Evolutionary conservation across 805 yeast species (phyloP).

Genomic region (Metschnikowia gelsemii): DNA sequence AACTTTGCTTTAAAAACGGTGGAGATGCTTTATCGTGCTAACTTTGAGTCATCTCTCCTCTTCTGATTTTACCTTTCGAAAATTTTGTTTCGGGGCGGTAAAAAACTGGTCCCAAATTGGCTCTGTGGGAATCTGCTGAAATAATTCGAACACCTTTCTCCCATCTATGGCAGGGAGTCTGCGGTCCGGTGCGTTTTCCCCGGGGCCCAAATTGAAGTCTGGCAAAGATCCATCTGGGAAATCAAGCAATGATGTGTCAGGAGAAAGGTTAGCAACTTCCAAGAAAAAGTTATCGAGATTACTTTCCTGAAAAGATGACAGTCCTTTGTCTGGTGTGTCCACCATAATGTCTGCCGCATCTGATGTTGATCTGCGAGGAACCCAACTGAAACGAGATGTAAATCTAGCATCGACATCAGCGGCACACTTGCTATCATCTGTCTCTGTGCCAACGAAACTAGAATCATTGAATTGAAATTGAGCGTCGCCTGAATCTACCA

Average conservation of each 20-base stretch:
- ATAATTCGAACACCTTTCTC: constrained; percentile 55
- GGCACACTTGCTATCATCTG: background rate
- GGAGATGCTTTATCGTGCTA: background rate
- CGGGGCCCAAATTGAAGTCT: background rate
- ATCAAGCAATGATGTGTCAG: constrained; percentile 11
- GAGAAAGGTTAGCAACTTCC: constrained; percentile 41
- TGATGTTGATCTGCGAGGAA: background rate
- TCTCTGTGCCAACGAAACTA: background rate
- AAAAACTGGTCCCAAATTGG: constrained; percentile 70
- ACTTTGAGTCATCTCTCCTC: background rate
- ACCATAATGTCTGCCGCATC: background rate
- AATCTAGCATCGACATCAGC: background rate
- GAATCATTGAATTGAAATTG: background rate
- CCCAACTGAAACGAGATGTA: constrained; percentile 2
- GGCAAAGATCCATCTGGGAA: background rate
- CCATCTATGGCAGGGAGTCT: constrained; percentile 43
- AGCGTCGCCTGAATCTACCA: background rate
- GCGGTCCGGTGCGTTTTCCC: background rate
- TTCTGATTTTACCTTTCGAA: background rate
- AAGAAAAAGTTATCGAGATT: constrained; percentile 48
- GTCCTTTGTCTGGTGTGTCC: background rate
- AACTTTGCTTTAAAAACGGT: too few species aligned
- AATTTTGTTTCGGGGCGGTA: constrained; percentile 19
- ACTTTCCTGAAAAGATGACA: constrained; percentile 7
- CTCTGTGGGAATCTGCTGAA: constrained; percentile 63